phyloP scores from a whole-genome alignment of 2,329 filamentous ascomycete genomes.

The Thielaviopsis cerberus region DNA sequence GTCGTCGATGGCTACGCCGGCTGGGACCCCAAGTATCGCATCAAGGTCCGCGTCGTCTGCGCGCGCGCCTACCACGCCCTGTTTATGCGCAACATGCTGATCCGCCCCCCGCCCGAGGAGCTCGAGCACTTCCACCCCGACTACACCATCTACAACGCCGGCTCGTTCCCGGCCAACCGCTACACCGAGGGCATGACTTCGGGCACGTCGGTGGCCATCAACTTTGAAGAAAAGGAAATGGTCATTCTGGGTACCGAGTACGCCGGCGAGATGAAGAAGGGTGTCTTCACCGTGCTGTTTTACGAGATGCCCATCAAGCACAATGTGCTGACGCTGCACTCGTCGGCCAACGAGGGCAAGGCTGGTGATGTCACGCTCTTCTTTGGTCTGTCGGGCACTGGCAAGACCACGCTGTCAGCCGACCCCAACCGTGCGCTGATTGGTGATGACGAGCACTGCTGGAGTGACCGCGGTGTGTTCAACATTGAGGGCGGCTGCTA shows the following conservation, averaged over 20 bases:
- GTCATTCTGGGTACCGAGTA: conserved; percentile 98
- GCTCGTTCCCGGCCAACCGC: conserved; percentile 94
- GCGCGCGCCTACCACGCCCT: conserved; percentile 97
- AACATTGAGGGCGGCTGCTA: conserved; percentile 99
- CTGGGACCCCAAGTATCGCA: conserved; percentile 97
- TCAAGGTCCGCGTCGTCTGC: conserved; percentile 93
- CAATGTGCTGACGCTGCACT: conserved; percentile 95
- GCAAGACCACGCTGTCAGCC: conserved; percentile 95
- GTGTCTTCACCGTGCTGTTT: conserved; percentile 96
- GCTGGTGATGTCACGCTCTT: conserved; percentile 93
- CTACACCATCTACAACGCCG: conserved; percentile 99
- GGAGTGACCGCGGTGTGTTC: conserved; percentile 91
- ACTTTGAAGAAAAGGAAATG: conserved; percentile 99
- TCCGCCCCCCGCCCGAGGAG: conserved; percentile 77
- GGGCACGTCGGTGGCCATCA: conserved; percentile 91
- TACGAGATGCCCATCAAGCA: conserved; percentile 99
- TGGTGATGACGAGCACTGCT: conserved; percentile 99
- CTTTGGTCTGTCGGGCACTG: conserved; percentile 95
- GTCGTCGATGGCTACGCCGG: conserved; percentile 93
- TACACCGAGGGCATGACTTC: conserved; percentile 98
- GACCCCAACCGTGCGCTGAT: conserved; percentile 93
- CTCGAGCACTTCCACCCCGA: conserved; percentile 95
- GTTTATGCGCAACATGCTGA: conserved; percentile 99
- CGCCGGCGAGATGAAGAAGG: conserved; percentile 95
- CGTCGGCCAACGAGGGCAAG: conserved; percentile 91